Evolutionary conservation across 2,329 filamentous ascomycete genomes (phyloP).

Genomic region (Hypoxylon sp.): DNA sequence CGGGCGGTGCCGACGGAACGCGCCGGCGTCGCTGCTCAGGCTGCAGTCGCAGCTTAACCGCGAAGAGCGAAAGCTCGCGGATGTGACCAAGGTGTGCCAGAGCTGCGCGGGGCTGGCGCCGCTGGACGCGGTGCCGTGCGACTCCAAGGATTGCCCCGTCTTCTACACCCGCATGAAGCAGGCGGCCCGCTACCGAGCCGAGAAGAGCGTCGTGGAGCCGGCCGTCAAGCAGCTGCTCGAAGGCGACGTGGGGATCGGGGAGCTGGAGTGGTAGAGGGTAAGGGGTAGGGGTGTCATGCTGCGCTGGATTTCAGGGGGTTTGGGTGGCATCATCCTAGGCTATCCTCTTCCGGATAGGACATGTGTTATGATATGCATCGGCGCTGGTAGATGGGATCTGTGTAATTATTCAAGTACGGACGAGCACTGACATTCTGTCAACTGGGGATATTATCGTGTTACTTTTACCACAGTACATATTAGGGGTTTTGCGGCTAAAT

Average conservation of each 20-base stretch:
- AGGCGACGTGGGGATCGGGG: constrained; percentile 38
- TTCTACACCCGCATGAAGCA: constrained; percentile 82
- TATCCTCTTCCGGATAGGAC: constrained; percentile 1
- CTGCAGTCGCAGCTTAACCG: constrained; percentile 68
- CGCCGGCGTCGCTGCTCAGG: constrained; percentile 67
- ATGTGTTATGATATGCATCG: not conserved
- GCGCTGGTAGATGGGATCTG: too few relatives aligned
- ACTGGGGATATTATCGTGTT: too few relatives aligned
- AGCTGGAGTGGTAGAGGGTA: constrained; percentile 47
- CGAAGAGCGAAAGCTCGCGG: constrained; percentile 68
- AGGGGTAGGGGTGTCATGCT: constrained; percentile 20
- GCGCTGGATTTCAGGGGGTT: not conserved
- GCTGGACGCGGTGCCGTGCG: constrained; percentile 81
- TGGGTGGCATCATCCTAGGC: too few relatives aligned
- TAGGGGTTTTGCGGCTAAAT: too few relatives aligned
- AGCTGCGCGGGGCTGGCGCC: constrained; percentile 79
- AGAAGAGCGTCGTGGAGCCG: constrained; percentile 49
- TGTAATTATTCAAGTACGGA: too few relatives aligned
- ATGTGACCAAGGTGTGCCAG: constrained; percentile 77
- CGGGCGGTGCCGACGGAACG: constrained; percentile 59
- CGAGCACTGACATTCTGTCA: too few relatives aligned
- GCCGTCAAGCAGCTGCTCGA: constrained; percentile 47
- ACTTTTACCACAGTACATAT: too few relatives aligned
- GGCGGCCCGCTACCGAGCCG: constrained; percentile 54
- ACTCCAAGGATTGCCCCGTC: constrained; percentile 90